Evolutionary conservation across 1,284 basidiomycete species (phyloP), one percentile per base, ranked within the genome.

Genomic region (Erythrobasidium hasegawianum): DNA sequence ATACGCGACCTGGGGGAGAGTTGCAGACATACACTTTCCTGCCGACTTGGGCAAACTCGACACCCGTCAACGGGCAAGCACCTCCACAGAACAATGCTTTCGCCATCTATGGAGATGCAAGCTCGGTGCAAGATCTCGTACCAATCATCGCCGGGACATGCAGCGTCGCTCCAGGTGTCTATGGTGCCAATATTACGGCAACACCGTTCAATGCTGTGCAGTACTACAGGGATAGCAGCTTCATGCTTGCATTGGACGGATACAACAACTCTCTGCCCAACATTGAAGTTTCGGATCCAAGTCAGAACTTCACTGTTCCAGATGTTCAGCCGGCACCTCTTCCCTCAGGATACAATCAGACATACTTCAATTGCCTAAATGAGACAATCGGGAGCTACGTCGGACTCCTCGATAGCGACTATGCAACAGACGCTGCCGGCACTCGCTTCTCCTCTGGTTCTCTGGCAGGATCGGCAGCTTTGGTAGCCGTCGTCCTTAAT

Each of bases 181-280:
- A 54, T 24, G 68, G 66, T 26, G 7, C 18, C 24, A 68, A 68
- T 38, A 38, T 50, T 20, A 39, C 55, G 1, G 62, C 55, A 1
- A 58, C 55, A 18, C 62, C 62, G 0, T 65, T 65, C 56, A 65
- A 84, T 68, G 80, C 79, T 0, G 72, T 85, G 1, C 81, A 85
- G 70, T 85, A 84, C 74, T 86, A 83, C 73, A 81, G 84, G 41
- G 82, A 83, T 22, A 75, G 74, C 41, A 74, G 72, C 2, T 75
- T 77, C 24, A 68, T 71, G 5, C 76, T 78, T 67, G 74, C 75
- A 8, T 76, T 87, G 18, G 83, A 85, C 68, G 84, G 84, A 1
- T 88, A 87, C 75, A 86, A 87, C 71, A 81, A 86, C 69, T 82
- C 84, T 77, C 79, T 56, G 77, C 79, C 16, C 75, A 67, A 72